These are phyloP conservation scores for Metschnikowia borealis DNA, from an alignment of 805 yeast species.

Conservation along the genomic window DNA sequence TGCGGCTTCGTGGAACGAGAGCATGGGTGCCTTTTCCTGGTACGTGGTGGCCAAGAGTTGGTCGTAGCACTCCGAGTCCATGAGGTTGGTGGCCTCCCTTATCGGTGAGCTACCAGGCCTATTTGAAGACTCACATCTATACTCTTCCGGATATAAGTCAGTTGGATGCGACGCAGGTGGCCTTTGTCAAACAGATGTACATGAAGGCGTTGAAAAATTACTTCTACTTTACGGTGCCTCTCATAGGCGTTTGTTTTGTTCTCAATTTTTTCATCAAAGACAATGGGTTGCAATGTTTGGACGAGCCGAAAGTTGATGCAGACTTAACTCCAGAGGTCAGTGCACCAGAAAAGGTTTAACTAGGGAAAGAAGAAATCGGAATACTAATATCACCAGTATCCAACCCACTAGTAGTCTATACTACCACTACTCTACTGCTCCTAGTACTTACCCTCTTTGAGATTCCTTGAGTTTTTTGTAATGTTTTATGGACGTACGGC, in stretches of 20 bases:
- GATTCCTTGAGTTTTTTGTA: too few relatives aligned
- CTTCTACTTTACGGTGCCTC: slow-evolving; percentile 33
- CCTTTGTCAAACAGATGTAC: slow-evolving; percentile 22
- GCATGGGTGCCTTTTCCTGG: slow-evolving; percentile 69
- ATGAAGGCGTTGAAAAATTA: slow-evolving; percentile 26
- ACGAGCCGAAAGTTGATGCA: slow-evolving; percentile 17
- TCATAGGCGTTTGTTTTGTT: slow-evolving; percentile 32
- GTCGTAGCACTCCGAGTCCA: slow-evolving; percentile 70
- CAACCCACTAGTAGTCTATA: too few relatives aligned
- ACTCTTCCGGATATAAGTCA: slow-evolving; percentile 22
- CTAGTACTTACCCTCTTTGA: too few relatives aligned
- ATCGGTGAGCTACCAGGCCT: slow-evolving; percentile 16
- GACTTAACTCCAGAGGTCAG: too few relatives aligned
- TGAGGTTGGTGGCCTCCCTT: slow-evolving; percentile 62
- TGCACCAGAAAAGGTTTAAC: too few relatives aligned
- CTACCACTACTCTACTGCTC: too few relatives aligned
- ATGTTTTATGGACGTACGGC: neutral
- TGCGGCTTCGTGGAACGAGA: slow-evolving; percentile 52
- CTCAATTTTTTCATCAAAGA: slow-evolving; percentile 33
- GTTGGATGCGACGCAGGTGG: slow-evolving; percentile 20
- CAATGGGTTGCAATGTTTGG: slow-evolving; percentile 35
- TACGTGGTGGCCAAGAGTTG: slow-evolving; percentile 64
- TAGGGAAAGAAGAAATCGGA: too few relatives aligned
- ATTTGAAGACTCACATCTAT: slow-evolving; percentile 28
- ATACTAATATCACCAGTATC: too few relatives aligned